These are phyloP conservation scores for Lotus japonicus DNA, from an alignment of 306 rosid genomes.

Conservation along the genomic window DNA sequence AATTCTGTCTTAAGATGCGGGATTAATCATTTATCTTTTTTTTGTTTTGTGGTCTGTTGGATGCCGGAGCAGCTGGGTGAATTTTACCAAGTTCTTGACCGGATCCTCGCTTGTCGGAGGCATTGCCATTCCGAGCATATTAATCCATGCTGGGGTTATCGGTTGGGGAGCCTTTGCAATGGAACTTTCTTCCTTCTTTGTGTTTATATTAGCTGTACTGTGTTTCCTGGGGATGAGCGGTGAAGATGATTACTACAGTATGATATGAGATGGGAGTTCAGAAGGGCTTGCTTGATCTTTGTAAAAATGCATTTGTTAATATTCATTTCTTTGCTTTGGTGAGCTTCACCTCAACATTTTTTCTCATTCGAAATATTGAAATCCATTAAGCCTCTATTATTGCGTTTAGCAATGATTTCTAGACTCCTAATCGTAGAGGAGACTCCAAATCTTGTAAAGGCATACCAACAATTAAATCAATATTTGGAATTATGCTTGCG, in stretches of 20 bases:
- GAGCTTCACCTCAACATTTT: background rate
- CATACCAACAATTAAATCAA: too few relatives aligned
- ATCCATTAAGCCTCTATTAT: background rate
- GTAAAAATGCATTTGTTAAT: constrained; percentile 18
- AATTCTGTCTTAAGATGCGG: background rate
- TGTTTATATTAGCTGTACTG: constrained; percentile 54
- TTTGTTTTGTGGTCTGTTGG: constrained; percentile 2
- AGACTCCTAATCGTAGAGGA: background rate
- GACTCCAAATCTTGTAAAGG: too few relatives aligned
- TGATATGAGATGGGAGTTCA: constrained; percentile 35
- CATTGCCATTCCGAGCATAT: constrained; percentile 75
- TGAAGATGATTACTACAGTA: constrained; percentile 52
- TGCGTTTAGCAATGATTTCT: background rate
- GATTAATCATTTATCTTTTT: constrained; percentile 1
- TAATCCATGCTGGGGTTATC: constrained; percentile 75
- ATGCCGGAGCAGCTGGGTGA: constrained; percentile 68
- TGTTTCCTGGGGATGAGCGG: constrained; percentile 48
- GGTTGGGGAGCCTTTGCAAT: constrained; percentile 84
- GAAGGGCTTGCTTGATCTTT: constrained; percentile 8
- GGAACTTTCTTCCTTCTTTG: constrained; percentile 72
- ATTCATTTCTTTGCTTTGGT: background rate
- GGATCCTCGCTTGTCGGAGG: constrained; percentile 79
- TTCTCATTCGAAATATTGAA: background rate
- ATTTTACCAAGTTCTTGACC: constrained; percentile 72
- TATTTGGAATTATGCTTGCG: background rate